Base-by-base conservation (phyloP, 139 green algal genomes). In the Picochlorum sp. region DNA sequence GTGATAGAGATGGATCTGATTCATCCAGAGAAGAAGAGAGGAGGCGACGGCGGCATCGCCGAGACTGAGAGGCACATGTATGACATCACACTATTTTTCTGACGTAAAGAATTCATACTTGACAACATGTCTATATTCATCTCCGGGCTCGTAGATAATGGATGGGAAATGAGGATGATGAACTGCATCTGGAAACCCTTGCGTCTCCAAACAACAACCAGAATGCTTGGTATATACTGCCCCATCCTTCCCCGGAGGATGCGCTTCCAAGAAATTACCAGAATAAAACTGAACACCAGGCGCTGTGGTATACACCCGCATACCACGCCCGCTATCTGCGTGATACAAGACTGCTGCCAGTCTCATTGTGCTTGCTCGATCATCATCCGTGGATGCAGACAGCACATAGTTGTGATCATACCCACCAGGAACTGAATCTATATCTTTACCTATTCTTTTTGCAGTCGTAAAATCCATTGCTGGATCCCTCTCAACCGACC, bases 371-470 rank as follows among this genome's bases (percentile, higher is more conserved):
- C 31, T 74, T 73, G 57, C 74, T 13, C 78, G 80, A 45, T 84
- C 49, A 13, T 68, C 54, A 7, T 30, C 28, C 4, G 75, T 80
- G 65, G 85, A 60, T 9, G 70, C 78, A 61, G 82, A 81, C 18
- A 96, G 72, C 60, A 94, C 90, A 45, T 77, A 92, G 77, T 95
- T 96, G 79, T 96, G 87, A 67, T 97, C 92, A 61, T 94, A 96
- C n/a, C 91, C 90, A 13, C 18, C 16, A 7, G 23, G 49, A 26
- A 81, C 74, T 62, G 83, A 44, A 3, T 60, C 45, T 13, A 90
- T 82, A 47, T 76, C 69, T 52, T 76, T 62, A 0, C 81, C 81
- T 28, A 90, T 68, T 1, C 28, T 34, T 23, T 85, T 74, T 1
- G 71, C 51, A 4, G 60, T 57, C 1, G 26, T 74, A 69, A 94